phyloP scores from a whole-genome alignment of 2,329 filamentous ascomycete species.

The Aureobasidium musti region DNA sequence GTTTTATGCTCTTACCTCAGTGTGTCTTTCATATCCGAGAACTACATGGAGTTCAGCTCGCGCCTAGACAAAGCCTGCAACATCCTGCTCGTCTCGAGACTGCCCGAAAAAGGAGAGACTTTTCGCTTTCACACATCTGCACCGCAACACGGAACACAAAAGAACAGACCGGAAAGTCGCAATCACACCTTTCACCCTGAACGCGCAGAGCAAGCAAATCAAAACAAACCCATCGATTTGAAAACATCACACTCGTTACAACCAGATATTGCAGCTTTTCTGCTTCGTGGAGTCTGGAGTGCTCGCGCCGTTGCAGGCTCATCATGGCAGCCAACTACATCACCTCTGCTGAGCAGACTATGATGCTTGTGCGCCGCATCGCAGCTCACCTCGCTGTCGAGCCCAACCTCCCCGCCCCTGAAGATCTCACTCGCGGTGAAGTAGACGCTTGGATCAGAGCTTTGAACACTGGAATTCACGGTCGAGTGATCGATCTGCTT shows the following conservation, averaged over 20 bases:
- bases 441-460: slow-evolving; percentile 19
- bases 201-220: slow-evolving; percentile 1
- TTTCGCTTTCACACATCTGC: slow-evolving; percentile 8
- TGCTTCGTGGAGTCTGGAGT: background rate
- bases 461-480: background rate
- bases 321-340: slow-evolving; percentile 3
- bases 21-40: too few species aligned
- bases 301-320: background rate
- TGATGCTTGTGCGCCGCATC: background rate
- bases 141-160: background rate
- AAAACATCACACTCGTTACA: background rate
- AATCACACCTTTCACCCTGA: background rate
- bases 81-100: background rate
- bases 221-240: background rate
- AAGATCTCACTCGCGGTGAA: slow-evolving; percentile 5
- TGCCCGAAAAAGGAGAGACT: background rate
- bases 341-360: background rate
- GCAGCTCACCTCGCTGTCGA: background rate
- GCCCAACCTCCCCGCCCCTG: background rate
- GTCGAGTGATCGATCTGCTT: background rate
- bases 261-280: background rate
- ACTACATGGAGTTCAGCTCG: too few species aligned
- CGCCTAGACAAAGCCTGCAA: background rate
- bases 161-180: background rate
- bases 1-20: too few species aligned